Evolutionary conservation across 176 grass and related monocot species (phyloP), one percentile per base, ranked within the genome.

Genomic region (Eleusine coracana): DNA sequence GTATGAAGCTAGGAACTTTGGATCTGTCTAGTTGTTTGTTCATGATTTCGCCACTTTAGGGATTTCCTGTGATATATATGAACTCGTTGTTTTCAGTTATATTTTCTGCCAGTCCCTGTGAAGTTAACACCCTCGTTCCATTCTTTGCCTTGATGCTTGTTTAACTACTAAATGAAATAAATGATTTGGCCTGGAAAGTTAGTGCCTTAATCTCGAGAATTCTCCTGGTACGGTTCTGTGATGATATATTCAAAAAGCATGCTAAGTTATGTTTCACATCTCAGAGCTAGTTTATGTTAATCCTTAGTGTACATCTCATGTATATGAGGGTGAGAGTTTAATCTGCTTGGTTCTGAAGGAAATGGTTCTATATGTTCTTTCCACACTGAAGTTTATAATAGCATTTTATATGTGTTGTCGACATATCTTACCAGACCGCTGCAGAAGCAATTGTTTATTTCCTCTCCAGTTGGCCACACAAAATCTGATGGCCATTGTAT

Each of bases 291-390:
- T 39, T 16, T 48, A 73, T 20, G 4, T 68, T 28, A 34, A 39
- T 25, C 18, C 5, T 50, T 68, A 80, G 40, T 60, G 38, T 42
- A 50, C 17, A 44, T 4, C 21, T 3, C 59, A 28, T 75, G 4
- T 31, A 0, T 20, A 36, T 29, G 11, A 39, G 12, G 14, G 46
- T 12, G 44, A 38, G 14, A 28, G 18, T 74, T 79, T 63, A 66
- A 21, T 1, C 75, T 41, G 45, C 37, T 88, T n/a, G 44, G 58
- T 79, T 49, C 28, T 60, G 68, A 79, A 79, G 27, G 23, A 51
- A 50, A 61, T 80, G 62, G 7, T 40, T 74, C 40, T 50, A 14
- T 68, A 66, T 66, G 14, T 58, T 21, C 31, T 58, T 55, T 54
- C 29, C 14, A 50, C 52, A 20, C 77, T 66, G 6, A 78, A 50